Base-by-base conservation (phyloP, 2,329 filamentous ascomycete genomes). In the Pseudogymnoascus sp. region DNA sequence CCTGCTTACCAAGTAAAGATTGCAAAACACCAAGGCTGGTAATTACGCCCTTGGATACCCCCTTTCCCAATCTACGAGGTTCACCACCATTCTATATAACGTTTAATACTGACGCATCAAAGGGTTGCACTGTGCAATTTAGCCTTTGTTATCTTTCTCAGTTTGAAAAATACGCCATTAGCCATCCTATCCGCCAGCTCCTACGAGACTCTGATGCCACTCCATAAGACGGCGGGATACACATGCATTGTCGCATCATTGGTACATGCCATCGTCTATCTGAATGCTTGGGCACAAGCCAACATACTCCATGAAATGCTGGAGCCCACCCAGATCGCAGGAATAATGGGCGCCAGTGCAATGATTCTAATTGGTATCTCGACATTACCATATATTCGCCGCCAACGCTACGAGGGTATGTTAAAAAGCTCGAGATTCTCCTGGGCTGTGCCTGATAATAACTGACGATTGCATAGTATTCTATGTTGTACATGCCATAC, bases 131-230 rank as follows among this genome's bases (percentile, higher is more conserved):
- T 76, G 11, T 72, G 68, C 32, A 85, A 85, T 65, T 68, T 83
- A 30, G 70, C 74, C 11, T 70, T 86, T 14, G 74, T 82, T 11
- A 73, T 83, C 11, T 79, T 84, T 57, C 71, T 86, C 14, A 75
- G 78, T 1, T 72, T 85, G 41, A 84, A 84, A 65, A 84, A 85
- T 66, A 85, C 82, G 0, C 83, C 82, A 0, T 69, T 85, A 16
- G 78, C 78, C 0, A 77, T 78, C 62, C 64, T 86, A 9, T 79
- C 79, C 1, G 72, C 76, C 1, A 81, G 79, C 66, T 84, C 81
- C 4, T 82, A 86, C 67, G 82, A 85, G 63, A 76, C 80, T 18
- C 76, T 86, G 59, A 85, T 84, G 65, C 74, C 79, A 57, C 74
- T 86, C 2, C 83, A 86, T 65, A 79, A 79, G 62, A 71, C 81